Percentiles rank a stretch among this genome's conserved stretches.
phyloP scores from a whole-genome alignment of 2,329 filamentous ascomycete genomes.

The Colletotrichum tofieldiae region DNA sequence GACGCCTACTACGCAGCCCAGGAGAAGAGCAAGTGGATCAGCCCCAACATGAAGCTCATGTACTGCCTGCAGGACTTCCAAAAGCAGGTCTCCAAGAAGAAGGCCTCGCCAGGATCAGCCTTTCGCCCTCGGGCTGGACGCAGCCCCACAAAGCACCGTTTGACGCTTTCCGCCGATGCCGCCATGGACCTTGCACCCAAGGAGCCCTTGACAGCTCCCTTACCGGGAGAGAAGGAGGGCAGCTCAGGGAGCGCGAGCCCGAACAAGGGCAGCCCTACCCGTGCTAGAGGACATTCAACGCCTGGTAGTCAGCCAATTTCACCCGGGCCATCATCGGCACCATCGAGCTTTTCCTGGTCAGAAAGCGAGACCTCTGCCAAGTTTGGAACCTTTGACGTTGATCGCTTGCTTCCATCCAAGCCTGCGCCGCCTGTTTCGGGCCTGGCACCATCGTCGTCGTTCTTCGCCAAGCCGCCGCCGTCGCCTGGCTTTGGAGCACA shows the following conservation, averaged over 20 bases:
- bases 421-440: slow-evolving; percentile 52
- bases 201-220: slow-evolving; percentile 71
- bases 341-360: slow-evolving; percentile 74
- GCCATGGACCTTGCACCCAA: slow-evolving; percentile 67
- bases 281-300: slow-evolving; percentile 69
- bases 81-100: slow-evolving; percentile 72
- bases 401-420: slow-evolving; percentile 54
- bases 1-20: slow-evolving; percentile 88
- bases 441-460: slow-evolving; percentile 48
- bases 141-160: slow-evolving; percentile 73
- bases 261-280: slow-evolving; percentile 59
- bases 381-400: slow-evolving; percentile 59
- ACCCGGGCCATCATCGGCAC: slow-evolving; percentile 78
- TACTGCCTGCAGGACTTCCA: slow-evolving; percentile 90
- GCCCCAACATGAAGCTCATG: slow-evolving; percentile 92
- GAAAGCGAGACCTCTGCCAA: slow-evolving; percentile 62
- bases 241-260: slow-evolving; percentile 58
- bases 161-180: slow-evolving; percentile 71
- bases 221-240: slow-evolving; percentile 69
- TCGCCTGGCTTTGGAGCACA: slow-evolving; percentile 63
- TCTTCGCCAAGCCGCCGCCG: slow-evolving; percentile 57
- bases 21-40: slow-evolving; percentile 88
- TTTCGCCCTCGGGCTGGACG: slow-evolving; percentile 66
- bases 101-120: slow-evolving; percentile 60
- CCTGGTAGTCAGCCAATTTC: slow-evolving; percentile 67